Evolutionary conservation across 768 basidiomycete species (phyloP), one percentile per base, ranked within the genome.

Genomic region (Amanita inopinata): DNA sequence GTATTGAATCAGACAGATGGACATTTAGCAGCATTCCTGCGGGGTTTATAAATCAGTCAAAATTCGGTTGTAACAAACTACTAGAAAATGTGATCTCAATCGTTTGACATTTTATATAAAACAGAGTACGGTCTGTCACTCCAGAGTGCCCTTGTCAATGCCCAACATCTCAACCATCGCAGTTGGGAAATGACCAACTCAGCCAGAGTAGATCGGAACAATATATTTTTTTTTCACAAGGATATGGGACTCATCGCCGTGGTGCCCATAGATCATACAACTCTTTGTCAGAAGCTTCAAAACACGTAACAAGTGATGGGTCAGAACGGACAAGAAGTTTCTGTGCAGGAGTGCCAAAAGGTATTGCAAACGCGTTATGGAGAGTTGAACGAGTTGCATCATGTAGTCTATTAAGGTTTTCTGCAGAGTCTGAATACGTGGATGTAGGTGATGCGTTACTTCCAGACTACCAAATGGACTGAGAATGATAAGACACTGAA

Each of bases 241-340:
- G 38, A n/a, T 6, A 2, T 9, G 2, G 15, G 4, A 30, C n/a
- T n/a, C 51, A 67, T 46, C 56, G 52, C 48, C 61, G 70, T 3
- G 82, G 79, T 20, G 67, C 80, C 86, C 87, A 89, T 7, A 88
- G 66, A 33, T 78, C 74, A 51, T 88, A 87, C 15, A 90, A 65
- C 50, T 86, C 80, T 61, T 70, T 78, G 61, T 90, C 87, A 17
- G 71, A 65, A 10, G 76, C 71, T 57, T 89, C 84, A 52, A 90
- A 90, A 49, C 75, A 82, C 24, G 83, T 83, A 43, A 77, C 55
- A 31, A 86, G 63, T 5, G 80, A 62, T 3, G 80, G 73, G 56
- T 88, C 84, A 17, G 76, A 63, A 31, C 80, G 78, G 51, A 86
- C 70, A 15, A 62, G 50, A 24, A 70, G 55, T 60, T 69, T 56